phyloP scores from a whole-genome alignment of 2,329 filamentous ascomycete species.

The Trichophyton equinum region DNA sequence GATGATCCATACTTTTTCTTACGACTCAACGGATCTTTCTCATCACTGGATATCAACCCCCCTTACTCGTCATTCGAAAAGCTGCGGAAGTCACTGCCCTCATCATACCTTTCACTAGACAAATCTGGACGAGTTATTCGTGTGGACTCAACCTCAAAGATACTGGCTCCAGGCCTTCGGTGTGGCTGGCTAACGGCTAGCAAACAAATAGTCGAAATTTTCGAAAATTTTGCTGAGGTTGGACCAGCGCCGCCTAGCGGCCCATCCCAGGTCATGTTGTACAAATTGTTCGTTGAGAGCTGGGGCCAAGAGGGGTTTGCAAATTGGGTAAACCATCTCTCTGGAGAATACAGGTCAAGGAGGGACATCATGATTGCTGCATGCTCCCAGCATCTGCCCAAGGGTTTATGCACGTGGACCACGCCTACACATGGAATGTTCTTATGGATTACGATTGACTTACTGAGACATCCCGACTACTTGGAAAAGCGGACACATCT shows the following conservation, averaged over 20 bases:
- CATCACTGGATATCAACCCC: constrained; percentile 20
- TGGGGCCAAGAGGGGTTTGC: constrained; percentile 24
- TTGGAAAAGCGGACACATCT: background rate
- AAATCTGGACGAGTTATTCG: constrained; percentile 69
- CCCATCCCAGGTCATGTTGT: constrained; percentile 62
- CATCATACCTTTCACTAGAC: constrained; percentile 61
- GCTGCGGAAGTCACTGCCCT: constrained; percentile 55
- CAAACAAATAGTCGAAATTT: constrained; percentile 64
- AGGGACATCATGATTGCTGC: constrained; percentile 18
- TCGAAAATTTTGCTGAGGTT: constrained; percentile 63
- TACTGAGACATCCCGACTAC: background rate
- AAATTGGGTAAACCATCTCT: constrained; percentile 19
- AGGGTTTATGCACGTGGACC: constrained; percentile 15
- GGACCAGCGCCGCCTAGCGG: constrained; percentile 68
- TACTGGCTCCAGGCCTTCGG: constrained; percentile 62
- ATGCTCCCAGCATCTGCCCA: constrained; percentile 18
- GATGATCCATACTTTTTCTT: constrained; percentile 84
- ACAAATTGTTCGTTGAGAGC: constrained; percentile 52
- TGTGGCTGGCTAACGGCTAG: constrained; percentile 75
- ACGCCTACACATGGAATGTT: constrained; percentile 19
- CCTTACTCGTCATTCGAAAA: constrained; percentile 39
- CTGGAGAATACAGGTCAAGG: constrained; percentile 16
- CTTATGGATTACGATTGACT: constrained; percentile 7
- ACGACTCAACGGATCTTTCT: constrained; percentile 46
- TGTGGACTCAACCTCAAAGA: constrained; percentile 77